Evolutionary conservation across 352 stramenopile species (phyloP).

Genomic region (Phytophthora idaei): DNA sequence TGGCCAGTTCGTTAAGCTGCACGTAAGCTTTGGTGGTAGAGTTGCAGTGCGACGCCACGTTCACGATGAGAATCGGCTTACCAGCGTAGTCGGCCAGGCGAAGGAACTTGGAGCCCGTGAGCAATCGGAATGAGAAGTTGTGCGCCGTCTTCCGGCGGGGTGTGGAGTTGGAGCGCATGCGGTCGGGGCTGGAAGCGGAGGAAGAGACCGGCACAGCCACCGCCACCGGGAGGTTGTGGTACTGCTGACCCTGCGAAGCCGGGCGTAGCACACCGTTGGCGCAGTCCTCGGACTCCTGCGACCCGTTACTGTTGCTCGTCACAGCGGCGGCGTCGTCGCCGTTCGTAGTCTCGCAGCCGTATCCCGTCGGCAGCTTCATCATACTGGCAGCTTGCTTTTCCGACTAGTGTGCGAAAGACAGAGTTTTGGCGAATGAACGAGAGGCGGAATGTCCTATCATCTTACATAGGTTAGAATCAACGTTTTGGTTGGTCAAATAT

Average conservation of each 20-base stretch:
- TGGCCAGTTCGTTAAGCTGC: conserved; percentile 73
- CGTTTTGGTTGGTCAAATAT: not conserved
- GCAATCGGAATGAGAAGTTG: conserved; percentile 79
- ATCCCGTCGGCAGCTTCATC: conserved; percentile 48
- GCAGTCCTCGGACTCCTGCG: conserved; percentile 26
- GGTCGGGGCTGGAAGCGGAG: conserved; percentile 36
- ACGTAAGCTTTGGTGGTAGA: conserved; percentile 76
- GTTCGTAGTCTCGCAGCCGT: conserved; percentile 42
- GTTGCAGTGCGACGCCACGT: conserved; percentile 85
- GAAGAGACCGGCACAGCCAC: conserved; percentile 50
- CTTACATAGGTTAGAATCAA: no score
- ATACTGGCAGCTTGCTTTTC: conserved; percentile 15
- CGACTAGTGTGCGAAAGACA: not conserved
- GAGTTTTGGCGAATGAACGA: conserved; percentile 21
- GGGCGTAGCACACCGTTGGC: conserved; percentile 23
- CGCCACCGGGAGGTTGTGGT: conserved; percentile 62
- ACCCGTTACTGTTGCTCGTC: not conserved
- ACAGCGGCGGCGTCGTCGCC: conserved; percentile 14
- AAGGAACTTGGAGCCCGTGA: conserved; percentile 63
- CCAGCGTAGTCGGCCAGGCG: conserved; percentile 69
- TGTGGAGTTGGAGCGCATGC: conserved; percentile 22
- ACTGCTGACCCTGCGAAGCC: conserved; percentile 39
- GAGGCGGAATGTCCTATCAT: not conserved
- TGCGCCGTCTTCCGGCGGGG: conserved; percentile 63
- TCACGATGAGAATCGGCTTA: conserved; percentile 75